Percentiles rank a stretch among this genome's conserved stretches.
Conservation (phyloP, 768 basidiomycete genomes). For the Xerocomellus intermedius region DNA sequence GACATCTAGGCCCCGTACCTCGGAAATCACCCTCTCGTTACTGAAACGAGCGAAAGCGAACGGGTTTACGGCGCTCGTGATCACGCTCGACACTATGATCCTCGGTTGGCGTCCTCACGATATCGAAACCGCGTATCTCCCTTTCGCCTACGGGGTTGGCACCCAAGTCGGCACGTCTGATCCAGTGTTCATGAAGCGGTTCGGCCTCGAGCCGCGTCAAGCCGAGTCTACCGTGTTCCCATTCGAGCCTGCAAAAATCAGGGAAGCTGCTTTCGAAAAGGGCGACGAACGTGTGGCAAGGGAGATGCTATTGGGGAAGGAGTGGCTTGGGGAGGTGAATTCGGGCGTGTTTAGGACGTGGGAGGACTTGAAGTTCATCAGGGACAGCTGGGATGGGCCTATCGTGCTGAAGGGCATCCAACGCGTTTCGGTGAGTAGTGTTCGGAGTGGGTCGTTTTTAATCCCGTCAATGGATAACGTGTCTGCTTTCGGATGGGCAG, state of each 20-base stretch:
- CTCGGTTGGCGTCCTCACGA: slow-evolving; percentile 81
- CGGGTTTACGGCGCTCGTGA: slow-evolving; percentile 69
- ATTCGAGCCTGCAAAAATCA: slow-evolving; percentile 48
- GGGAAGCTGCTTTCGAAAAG: slow-evolving; percentile 37
- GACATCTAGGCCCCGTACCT: slow-evolving; percentile 51
- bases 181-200: slow-evolving; percentile 71
- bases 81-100: slow-evolving; percentile 73
- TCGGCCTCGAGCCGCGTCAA: slow-evolving; percentile 42
- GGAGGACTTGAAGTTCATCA: slow-evolving; percentile 68
- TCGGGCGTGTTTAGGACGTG: slow-evolving; percentile 64
- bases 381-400: slow-evolving; percentile 75
- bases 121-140: slow-evolving; percentile 60
- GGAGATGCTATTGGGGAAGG: slow-evolving; percentile 48
- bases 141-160: slow-evolving; percentile 65
- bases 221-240: slow-evolving; percentile 52
- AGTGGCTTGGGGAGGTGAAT: slow-evolving; percentile 63
- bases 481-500: slow-evolving; percentile 5
- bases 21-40: slow-evolving; percentile 63
- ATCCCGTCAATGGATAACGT: background rate
- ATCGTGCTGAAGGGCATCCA: slow-evolving; percentile 80
- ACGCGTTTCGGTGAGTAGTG: slow-evolving; percentile 47
- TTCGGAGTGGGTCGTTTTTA: background rate
- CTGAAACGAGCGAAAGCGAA: slow-evolving; percentile 62
- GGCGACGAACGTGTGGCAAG: slow-evolving; percentile 47
- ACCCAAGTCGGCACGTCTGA: slow-evolving; percentile 68